phyloP scores from a whole-genome alignment of 139 green algal genomes.

The Micromonas pusilla region DNA sequence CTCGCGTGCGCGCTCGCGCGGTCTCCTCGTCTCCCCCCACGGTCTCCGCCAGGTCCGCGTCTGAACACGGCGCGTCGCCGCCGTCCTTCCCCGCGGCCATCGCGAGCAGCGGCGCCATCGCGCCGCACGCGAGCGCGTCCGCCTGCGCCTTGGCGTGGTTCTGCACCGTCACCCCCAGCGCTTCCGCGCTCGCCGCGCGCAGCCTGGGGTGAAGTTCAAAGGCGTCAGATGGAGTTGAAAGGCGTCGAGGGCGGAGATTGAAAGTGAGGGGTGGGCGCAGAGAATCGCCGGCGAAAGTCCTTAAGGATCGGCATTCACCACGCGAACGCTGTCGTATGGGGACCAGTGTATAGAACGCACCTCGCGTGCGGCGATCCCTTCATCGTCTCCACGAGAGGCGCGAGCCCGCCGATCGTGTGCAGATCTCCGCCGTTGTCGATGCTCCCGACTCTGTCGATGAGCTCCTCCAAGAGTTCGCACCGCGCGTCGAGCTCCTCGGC shows the following conservation, averaged over 20 bases:
- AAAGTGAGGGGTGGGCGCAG: no score
- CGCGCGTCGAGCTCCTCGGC: background rate
- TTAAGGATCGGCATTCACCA: no score
- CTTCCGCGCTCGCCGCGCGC: background rate
- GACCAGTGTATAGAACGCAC: no score
- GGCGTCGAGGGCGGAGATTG: no score
- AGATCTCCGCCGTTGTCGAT: slow-evolving; percentile 14
- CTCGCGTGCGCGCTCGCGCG: background rate
- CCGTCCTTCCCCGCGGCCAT: background rate
- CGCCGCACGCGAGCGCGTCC: background rate
- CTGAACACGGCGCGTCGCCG: background rate
- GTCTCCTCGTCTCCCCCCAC: background rate
- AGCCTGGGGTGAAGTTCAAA: no score
- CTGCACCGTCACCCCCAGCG: background rate
- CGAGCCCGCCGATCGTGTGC: background rate
- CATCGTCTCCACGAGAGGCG: background rate
- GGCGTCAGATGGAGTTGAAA: no score
- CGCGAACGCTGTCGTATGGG: no score
- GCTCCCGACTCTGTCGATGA: background rate
- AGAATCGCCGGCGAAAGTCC: no score
- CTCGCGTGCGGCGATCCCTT: background rate
- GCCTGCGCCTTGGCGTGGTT: background rate
- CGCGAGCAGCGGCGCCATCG: background rate
- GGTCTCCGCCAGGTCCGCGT: background rate
- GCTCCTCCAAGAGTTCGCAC: background rate